These are phyloP conservation scores for Fusarium duplospermum DNA, from an alignment of 2,329 filamentous ascomycete genomes.

Conservation along the genomic window DNA sequence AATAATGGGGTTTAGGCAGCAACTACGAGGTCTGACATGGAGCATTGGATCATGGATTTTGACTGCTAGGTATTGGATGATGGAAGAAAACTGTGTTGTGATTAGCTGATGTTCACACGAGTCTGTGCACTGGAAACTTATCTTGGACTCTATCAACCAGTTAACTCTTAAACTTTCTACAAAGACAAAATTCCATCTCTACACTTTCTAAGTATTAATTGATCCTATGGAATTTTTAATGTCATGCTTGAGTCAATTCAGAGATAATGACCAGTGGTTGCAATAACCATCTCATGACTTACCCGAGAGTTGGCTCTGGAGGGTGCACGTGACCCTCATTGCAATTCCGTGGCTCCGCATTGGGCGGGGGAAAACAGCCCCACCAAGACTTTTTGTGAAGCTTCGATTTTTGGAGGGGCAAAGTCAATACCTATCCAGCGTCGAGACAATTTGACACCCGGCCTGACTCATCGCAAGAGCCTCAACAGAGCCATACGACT, in stretches of 20 bases:
- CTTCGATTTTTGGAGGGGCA: slow-evolving; percentile 42
- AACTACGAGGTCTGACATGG: too few species aligned
- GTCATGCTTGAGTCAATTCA: background rate
- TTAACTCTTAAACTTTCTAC: too few species aligned
- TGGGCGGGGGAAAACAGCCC: slow-evolving; percentile 35
- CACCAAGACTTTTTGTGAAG: slow-evolving; percentile 39
- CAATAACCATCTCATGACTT: background rate
- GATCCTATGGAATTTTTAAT: too few species aligned
- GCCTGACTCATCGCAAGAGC: background rate
- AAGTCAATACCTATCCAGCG: slow-evolving; percentile 26
- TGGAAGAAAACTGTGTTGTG: too few species aligned
- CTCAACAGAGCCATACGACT: background rate
- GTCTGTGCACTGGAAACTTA: too few species aligned
- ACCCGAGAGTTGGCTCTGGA: background rate
- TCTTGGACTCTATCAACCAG: too few species aligned
- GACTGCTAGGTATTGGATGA: too few species aligned
- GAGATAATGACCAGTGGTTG: background rate
- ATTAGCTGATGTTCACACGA: too few species aligned
- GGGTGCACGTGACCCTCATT: slow-evolving; percentile 28
- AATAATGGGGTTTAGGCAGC: background rate
- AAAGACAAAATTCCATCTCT: too few species aligned
- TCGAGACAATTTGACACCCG: slow-evolving; percentile 8
- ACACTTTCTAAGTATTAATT: too few species aligned
- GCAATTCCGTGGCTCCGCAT: slow-evolving; percentile 33
- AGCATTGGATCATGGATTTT: background rate